Percentiles rank a stretch among this genome's conserved stretches.
Conservation (phyloP, 2,329 filamentous ascomycete genomes). For the Clonostachys solani region DNA sequence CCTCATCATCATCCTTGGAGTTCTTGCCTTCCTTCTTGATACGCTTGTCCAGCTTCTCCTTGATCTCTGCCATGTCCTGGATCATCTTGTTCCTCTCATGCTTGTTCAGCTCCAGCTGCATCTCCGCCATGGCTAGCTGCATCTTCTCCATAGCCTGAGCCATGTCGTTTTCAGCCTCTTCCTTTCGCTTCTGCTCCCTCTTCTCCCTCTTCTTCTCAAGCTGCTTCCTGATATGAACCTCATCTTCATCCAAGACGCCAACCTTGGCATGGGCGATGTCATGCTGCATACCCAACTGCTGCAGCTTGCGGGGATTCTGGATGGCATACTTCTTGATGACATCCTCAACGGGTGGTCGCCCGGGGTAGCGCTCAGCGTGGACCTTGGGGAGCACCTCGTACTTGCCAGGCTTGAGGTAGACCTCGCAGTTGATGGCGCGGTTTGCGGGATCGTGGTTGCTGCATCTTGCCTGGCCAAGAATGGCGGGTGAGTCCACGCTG, state of each 20-base stretch:
- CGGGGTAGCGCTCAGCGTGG: slow-evolving; percentile 43
- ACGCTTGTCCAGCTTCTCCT: too few species aligned
- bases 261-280: slow-evolving; percentile 60
- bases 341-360: slow-evolving; percentile 48
- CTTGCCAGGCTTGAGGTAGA: slow-evolving; percentile 61
- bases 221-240: slow-evolving; percentile 19
- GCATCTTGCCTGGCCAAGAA: slow-evolving; percentile 1
- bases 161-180: slow-evolving; percentile 6
- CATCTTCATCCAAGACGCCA: slow-evolving; percentile 45
- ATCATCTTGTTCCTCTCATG: too few species aligned
- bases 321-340: slow-evolving; percentile 44
- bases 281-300: slow-evolving; percentile 53
- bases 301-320: slow-evolving; percentile 57
- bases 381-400: slow-evolving; percentile 70
- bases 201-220: slow-evolving; percentile 16
- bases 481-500: slow-evolving; percentile 8
- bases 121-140: slow-evolving; percentile 11
- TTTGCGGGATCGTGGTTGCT: slow-evolving; percentile 13
- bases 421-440: slow-evolving; percentile 66
- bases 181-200: slow-evolving; percentile 12
- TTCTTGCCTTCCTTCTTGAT: not conserved
- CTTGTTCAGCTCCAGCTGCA: too few species aligned
- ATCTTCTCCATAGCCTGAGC: slow-evolving; percentile 15
- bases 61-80: too few species aligned
- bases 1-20: slow-evolving; percentile 1